Evolutionary conservation across 83 land plant species (phyloP).

Genomic region (Thuja plicata): DNA sequence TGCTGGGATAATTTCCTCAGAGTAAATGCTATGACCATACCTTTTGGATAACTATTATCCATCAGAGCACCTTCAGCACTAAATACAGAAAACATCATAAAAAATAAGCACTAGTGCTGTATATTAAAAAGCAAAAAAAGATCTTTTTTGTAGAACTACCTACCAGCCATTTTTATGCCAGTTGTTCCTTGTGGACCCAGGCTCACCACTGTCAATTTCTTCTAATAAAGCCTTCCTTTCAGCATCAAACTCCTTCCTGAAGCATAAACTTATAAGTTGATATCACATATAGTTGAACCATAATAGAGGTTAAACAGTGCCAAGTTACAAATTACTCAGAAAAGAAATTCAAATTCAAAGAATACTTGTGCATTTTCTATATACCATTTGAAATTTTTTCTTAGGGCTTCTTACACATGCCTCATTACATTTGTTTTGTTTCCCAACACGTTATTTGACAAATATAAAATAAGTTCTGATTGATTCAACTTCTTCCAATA

Average conservation of each 20-base stretch:
- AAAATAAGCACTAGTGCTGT: not conserved
- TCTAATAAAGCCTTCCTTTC: slow-evolving; percentile 32
- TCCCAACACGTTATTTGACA: not conserved
- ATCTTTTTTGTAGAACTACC: not conserved
- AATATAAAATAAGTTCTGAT: not conserved
- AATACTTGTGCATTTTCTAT: not conserved
- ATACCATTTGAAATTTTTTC: not conserved
- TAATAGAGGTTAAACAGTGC: not conserved
- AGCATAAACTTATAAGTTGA: not conserved
- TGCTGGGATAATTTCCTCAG: slow-evolving; percentile 32
- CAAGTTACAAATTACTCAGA: not conserved
- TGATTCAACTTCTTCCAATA: not conserved
- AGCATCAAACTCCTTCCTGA: slow-evolving; percentile 70
- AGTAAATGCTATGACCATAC: slow-evolving; percentile 72
- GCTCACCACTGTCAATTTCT: slow-evolving; percentile 13
- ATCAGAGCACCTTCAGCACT: not conserved
- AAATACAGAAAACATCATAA: not conserved
- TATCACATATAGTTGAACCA: not conserved
- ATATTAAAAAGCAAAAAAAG: not conserved
- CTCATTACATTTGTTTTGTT: not conserved
- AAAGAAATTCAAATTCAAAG: not conserved
- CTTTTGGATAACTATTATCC: slow-evolving; percentile 61
- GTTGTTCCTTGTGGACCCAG: not conserved
- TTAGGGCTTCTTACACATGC: too few relatives aligned
- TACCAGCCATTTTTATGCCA: slow-evolving; percentile 5